A percentile compares a stretch with the other conserved stretches of the same genome.
Conservation (phyloP, 441 rosid species). For the Geranium incanum region DNA sequence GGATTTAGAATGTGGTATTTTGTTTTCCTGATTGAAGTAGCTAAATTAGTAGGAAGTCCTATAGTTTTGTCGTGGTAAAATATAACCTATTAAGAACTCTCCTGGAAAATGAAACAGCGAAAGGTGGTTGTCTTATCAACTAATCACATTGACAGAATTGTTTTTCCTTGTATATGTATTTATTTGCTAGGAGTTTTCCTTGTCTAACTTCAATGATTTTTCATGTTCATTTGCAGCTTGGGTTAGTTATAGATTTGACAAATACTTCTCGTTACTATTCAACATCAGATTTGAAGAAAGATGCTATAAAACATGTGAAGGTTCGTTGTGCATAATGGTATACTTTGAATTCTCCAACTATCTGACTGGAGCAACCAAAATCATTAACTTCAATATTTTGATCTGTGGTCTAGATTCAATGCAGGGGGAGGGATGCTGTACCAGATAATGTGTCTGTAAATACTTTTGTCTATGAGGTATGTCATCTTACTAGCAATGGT, state of each 20-base stretch:
- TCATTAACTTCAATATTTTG: slow-evolving; percentile 11
- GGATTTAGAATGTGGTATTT: neutral
- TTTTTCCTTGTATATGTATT: neutral
- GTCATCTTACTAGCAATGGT: slow-evolving; percentile 10
- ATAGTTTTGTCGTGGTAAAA: too few relatives aligned
- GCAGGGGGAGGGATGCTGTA: slow-evolving; percentile 88
- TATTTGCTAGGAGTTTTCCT: neutral
- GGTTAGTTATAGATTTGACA: slow-evolving; percentile 95
- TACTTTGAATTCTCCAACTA: slow-evolving; percentile 6
- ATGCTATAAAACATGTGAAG: slow-evolving; percentile 90
- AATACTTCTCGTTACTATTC: slow-evolving; percentile 87
- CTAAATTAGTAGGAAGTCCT: neutral
- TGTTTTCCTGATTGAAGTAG: neutral
- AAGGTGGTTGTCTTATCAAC: neutral
- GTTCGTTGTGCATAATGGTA: slow-evolving; percentile 29
- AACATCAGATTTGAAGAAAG: slow-evolving; percentile 69
- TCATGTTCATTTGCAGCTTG: slow-evolving; percentile 52
- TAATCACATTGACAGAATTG: neutral
- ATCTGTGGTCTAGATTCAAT: slow-evolving; percentile 57
- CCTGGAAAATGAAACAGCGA: neutral
- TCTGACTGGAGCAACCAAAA: slow-evolving; percentile 9
- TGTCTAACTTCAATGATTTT: slow-evolving; percentile 1
- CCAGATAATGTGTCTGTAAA: slow-evolving; percentile 86
- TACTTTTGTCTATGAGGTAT: slow-evolving; percentile 82
- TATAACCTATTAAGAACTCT: neutral